Evolutionary conservation across 2,329 filamentous ascomycete species (phyloP), one percentile per base, ranked within the genome.

Genomic region (Macrophomina tecta): DNA sequence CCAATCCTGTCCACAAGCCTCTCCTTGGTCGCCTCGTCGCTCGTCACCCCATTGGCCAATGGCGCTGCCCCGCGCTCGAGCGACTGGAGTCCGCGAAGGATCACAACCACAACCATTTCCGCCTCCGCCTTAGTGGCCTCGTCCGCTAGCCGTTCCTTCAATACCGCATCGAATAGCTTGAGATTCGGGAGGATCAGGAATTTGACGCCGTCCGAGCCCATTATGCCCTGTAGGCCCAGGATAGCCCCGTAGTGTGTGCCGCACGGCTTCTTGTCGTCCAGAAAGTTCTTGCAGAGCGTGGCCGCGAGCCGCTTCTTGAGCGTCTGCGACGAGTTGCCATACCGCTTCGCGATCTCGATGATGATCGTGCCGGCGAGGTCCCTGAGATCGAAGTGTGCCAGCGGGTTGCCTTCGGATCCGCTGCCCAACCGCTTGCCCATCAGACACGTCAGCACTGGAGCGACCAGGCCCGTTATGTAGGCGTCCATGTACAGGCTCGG

Each of bases 231-330:
- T 2, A 99, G 83, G 1, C 94, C 94, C 36, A 89, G 86, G 28
- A 99, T 86, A 6, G 94, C 93, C 52, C 95, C 95, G 76, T 95
- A 99, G 73, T 97, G 92, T 1, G 94, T 90, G 1, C 91, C 89
- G 0, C 93, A 87, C 0, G 93, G 89, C 74, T 94, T 93, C 51
- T 89, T 88, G 0, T 93, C 92, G 73, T 97, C 94, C 36, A 99
- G 86, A 78, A 97, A 94, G 73, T 91, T 89, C 80, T 97, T 97
- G 40, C 98, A 86, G 74, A 93, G 97, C 0, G 94, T 95, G n/a
- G 95, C 87, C 4, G 93, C 94, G 36, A 99, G 89, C 70, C 96
- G 92, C 2, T 94, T 90, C 67, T 93, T 92, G 32, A 98, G 87
- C 14, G 93, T 90, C 51, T 91, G 89, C 67, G 94, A 97, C 4